Conservation (phyloP, 805 yeast genomes). For the Candida khao-thaluensis region DNA sequence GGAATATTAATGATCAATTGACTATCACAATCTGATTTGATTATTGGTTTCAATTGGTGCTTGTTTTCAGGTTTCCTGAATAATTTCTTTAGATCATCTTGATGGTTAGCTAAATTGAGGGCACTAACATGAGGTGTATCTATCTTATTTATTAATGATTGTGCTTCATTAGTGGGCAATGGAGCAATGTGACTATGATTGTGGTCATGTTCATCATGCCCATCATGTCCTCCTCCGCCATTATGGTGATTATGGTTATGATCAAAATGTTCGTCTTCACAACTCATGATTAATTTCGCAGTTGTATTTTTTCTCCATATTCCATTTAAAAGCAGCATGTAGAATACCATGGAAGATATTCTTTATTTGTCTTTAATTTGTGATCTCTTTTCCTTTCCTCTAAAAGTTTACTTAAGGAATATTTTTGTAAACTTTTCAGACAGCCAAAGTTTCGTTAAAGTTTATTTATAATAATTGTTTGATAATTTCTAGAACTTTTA, state of each 20-base stretch:
- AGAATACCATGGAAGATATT: no score
- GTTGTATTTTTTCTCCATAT: background rate
- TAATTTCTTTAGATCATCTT: constrained; percentile 48
- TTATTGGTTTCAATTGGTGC: constrained; percentile 45
- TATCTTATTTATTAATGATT: constrained; percentile 62
- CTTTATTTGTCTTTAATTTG: no score
- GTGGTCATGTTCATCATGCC: constrained; percentile 32
- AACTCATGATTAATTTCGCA: constrained; percentile 20
- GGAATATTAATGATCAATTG: constrained; percentile 79
- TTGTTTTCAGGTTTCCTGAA: constrained; percentile 54
- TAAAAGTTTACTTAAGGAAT: no score
- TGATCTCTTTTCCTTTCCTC: no score
- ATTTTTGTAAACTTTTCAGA: no score
- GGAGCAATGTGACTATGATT: constrained; percentile 53
- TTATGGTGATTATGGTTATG: constrained; percentile 12
- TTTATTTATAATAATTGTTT: no score
- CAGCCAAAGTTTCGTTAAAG: no score
- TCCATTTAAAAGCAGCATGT: no score
- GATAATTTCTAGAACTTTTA: no score
- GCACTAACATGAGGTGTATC: constrained; percentile 60
- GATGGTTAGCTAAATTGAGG: constrained; percentile 56
- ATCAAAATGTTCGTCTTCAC: constrained; percentile 27
- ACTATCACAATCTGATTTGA: constrained; percentile 75
- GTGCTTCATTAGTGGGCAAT: constrained; percentile 66
- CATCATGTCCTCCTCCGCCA: constrained; percentile 14